phyloP scores from a whole-genome alignment of 768 basidiomycete species.

The Collybia nuda region DNA sequence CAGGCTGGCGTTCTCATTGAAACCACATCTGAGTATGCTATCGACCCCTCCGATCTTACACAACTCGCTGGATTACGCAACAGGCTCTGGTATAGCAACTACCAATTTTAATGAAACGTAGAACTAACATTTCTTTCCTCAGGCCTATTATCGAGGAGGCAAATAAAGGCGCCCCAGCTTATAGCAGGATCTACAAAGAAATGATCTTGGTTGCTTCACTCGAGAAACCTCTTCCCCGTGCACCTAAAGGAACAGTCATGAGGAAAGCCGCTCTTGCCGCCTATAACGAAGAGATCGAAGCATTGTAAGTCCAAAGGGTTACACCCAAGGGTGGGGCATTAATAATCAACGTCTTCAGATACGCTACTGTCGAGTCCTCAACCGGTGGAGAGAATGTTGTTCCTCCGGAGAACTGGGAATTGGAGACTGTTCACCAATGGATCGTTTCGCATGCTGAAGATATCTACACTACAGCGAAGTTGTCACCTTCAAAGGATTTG shows the following conservation, averaged over 20 bases:
- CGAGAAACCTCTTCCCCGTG: constrained; percentile 38
- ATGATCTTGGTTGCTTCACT: constrained; percentile 43
- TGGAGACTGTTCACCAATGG: constrained; percentile 17
- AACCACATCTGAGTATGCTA: constrained; percentile 16
- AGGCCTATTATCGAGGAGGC: constrained; percentile 40
- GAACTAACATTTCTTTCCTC: neutral
- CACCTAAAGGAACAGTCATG: constrained; percentile 42
- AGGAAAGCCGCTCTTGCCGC: constrained; percentile 34
- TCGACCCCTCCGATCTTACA: constrained; percentile 26
- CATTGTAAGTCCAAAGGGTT: constrained; percentile 22
- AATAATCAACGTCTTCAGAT: constrained; percentile 17
- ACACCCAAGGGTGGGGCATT: neutral
- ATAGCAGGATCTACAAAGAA: constrained; percentile 44
- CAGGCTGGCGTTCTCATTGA: constrained; percentile 31
- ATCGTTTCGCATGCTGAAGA: constrained; percentile 17
- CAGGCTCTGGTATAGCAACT: neutral
- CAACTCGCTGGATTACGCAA: neutral
- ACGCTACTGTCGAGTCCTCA: constrained; percentile 21
- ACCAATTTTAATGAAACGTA: neutral
- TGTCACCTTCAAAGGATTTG: constrained; percentile 15
- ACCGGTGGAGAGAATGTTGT: constrained; percentile 16
- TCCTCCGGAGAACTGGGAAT: constrained; percentile 20
- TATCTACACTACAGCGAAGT: constrained; percentile 22
- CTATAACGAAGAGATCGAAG: constrained; percentile 40
- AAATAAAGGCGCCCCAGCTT: constrained; percentile 34